Evolutionary conservation across 164 flowering plant species (phyloP).

Genomic region (Piper betle): DNA sequence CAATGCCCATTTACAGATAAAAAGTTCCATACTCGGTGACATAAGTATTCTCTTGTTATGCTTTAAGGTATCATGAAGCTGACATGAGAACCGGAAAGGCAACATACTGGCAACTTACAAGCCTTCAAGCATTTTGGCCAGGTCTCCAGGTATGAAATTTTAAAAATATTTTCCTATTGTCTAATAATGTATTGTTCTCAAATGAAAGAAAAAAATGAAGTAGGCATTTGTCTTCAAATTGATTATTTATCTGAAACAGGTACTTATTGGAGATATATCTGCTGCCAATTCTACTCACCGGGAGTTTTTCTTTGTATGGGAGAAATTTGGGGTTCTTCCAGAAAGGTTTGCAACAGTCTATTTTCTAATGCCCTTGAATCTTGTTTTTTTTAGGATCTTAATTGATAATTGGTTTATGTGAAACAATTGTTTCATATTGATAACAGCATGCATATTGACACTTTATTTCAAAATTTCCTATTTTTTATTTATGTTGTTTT

Average conservation of each 20-base stretch:
- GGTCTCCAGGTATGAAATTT: constrained; percentile 70
- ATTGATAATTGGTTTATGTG: too few relatives aligned
- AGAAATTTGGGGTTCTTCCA: constrained; percentile 88
- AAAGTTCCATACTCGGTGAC: background rate
- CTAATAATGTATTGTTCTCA: too few relatives aligned
- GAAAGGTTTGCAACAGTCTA: constrained; percentile 47
- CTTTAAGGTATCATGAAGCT: constrained; percentile 92
- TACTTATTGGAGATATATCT: constrained; percentile 83
- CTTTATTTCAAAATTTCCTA: too few relatives aligned
- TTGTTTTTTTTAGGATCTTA: background rate
- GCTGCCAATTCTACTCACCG: constrained; percentile 97
- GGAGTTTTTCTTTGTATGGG: constrained; percentile 80
- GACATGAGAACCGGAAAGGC: constrained; percentile 97
- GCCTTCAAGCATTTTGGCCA: constrained; percentile 99
- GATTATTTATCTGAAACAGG: constrained; percentile 27
- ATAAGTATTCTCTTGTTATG: background rate
- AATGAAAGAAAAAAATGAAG: background rate
- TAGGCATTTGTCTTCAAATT: background rate
- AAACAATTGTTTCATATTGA: background rate
- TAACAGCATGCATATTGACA: background rate
- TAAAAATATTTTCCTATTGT: too few relatives aligned
- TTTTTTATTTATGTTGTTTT: too few relatives aligned
- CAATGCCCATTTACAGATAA: background rate
- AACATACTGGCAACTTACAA: constrained; percentile 98
- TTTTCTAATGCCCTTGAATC: background rate